Evolutionary conservation across 306 rosid genomes (phyloP), one percentile per base, ranked within the genome.

Genomic region (Chamaecrista fasciculata): DNA sequence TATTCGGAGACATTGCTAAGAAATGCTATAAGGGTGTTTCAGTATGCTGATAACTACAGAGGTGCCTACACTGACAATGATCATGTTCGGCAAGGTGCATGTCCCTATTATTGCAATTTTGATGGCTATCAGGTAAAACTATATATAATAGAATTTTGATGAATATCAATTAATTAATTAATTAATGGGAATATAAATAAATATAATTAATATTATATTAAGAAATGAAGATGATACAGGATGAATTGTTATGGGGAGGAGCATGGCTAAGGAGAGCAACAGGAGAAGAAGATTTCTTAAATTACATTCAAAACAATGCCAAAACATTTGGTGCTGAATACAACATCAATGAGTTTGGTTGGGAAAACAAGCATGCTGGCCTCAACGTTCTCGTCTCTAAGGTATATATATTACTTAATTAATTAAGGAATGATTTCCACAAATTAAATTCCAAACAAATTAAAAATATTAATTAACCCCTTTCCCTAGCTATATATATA

Each of bases 281-380:
- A 4, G 66, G 78, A 11, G 81, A 79, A 0, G 89, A 84, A 12
- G 72, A 80, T 28, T 94, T 62, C 85, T 72, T 86, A 0, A 71
- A 83, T 66, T 94, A 94, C 79, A 73, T 94, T 50, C 84, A 85
- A 82, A 78, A 51, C 87, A 94, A 94, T 74, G 96, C 84, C 21
- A 79, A 86, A 80, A 85, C 92, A 0, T 89, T 94, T 66, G 98
- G 98, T 7, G 98, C 98, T 0, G 94, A 94, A 0, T 96, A 94
- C 28, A 90, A 79, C 70, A 83, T 86, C 76, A 86, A 94, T 55
- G 98, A 94, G 29, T 90, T 94, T 42, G 98, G 98, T 0, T 94
- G 98, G 98, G 98, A 94, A 66, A 90, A 94, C 82, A 94, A 94
- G 78, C 98, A 94, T 51, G 98, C 98, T 70, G 98, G 98, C 69